Evolutionary conservation across 495 filamentous ascomycete genomes (phyloP), one percentile per base, ranked within the genome.

Genomic region (Podospora appendiculata): DNA sequence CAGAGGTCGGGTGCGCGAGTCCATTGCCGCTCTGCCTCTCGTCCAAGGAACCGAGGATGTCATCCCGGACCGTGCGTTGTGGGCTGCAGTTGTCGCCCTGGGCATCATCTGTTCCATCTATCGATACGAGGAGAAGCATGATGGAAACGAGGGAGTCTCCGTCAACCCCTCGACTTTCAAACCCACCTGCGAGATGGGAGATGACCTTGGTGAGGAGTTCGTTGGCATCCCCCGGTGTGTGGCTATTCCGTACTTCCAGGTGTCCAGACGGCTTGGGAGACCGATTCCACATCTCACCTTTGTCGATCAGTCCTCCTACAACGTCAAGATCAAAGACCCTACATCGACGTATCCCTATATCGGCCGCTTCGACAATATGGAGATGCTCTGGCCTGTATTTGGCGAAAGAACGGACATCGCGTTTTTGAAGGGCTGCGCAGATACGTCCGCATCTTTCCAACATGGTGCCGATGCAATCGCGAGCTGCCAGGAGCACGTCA

Each of bases 21-120:
- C 73, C 1, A 61, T 79, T 18, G 68, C 70, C n/a, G 69, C 71
- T 2, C 49, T 79, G 16, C 70, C 76, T 4, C 50, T 78, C 18
- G 69, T 79, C 13, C 60, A 69, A 44, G 76, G 72, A 9, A 72
- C 66, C 14, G 66, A 65, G 43, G 72, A 78, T 33, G 55, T 74
- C 4, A 74, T 79, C 34, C 74, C 76, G 0, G 72, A 78, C 53
- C 65, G 68, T 41, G 76, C 76, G 1, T 55, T 79, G 9, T 79
- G 75, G 76, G 76, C 73, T 9, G 76, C 75, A 6, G 58, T 75
- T 8, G 74, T 78, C 1, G 71, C 73, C 8, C 55, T 79, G 7
- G 76, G 76, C 1, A 72, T 79, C 60, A 49, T 79, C 3, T 76
- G 72, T 47, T 69, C 64, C 42, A 75, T 78, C 8, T 79, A 78